These are phyloP conservation scores for Ambrosia hybrid DNA, from an alignment of 140 eudicot species.

Conservation along the genomic window DNA sequence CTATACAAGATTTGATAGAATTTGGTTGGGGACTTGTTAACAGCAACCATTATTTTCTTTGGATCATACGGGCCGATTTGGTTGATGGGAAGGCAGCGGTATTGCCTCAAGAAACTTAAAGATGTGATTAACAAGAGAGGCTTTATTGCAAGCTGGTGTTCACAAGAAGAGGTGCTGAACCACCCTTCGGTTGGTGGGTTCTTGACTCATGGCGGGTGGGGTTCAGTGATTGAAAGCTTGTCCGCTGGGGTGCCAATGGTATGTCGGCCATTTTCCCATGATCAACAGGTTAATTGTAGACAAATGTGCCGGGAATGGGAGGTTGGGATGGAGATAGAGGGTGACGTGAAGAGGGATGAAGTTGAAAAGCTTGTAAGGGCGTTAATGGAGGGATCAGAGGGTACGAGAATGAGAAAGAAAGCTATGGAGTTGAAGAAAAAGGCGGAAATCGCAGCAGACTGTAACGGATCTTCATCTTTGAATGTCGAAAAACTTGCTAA, in stretches of 20 bases:
- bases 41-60: slow-evolving; percentile 28
- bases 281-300: slow-evolving; percentile 29
- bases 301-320: slow-evolving; percentile 34
- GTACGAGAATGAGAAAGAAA: slow-evolving; percentile 28
- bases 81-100: slow-evolving; percentile 18
- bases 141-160: slow-evolving; percentile 33
- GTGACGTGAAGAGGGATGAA: slow-evolving; percentile 32
- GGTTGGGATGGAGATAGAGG: slow-evolving; percentile 32
- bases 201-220: slow-evolving; percentile 48
- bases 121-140: slow-evolving; percentile 24
- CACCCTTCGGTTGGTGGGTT: slow-evolving; percentile 40
- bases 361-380: slow-evolving; percentile 31
- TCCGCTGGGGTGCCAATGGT: slow-evolving; percentile 44
- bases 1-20: slow-evolving; percentile 28
- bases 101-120: slow-evolving; percentile 32
- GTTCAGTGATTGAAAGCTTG: slow-evolving; percentile 40
- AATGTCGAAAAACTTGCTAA: slow-evolving; percentile 20
- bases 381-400: slow-evolving; percentile 32
- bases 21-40: slow-evolving; percentile 47
- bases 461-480: slow-evolving; percentile 29
- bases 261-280: slow-evolving; percentile 27
- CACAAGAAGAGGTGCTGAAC: slow-evolving; percentile 42
- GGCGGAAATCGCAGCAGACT: slow-evolving; percentile 22
- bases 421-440: slow-evolving; percentile 35
- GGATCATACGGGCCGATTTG: slow-evolving; percentile 34